phyloP scores from a whole-genome alignment of 83 land plant species.

The Picea abies region DNA sequence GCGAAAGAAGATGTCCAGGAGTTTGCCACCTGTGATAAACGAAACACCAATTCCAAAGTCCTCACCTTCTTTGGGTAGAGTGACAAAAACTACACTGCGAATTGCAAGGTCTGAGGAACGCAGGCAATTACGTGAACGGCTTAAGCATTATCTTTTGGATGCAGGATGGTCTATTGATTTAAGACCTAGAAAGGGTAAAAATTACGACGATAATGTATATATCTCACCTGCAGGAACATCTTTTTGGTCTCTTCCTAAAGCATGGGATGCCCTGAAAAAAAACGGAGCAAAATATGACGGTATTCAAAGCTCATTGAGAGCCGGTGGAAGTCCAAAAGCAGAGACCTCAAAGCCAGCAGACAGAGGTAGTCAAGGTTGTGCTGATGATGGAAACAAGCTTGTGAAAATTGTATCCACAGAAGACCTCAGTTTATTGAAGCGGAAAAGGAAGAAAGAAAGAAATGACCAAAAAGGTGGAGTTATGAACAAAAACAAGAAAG shows the following conservation, averaged over 20 bases:
- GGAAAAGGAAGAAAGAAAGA: constrained; percentile 6
- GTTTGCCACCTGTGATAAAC: background rate
- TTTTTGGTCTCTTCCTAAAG: constrained; percentile 72
- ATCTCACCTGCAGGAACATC: constrained; percentile 55
- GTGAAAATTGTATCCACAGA: background rate
- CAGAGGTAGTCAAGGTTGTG: background rate
- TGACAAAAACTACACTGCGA: background rate
- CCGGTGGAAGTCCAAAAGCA: background rate
- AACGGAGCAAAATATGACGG: background rate
- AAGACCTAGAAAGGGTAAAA: constrained; percentile 50
- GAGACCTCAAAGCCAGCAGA: constrained; percentile 3
- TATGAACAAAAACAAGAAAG: constrained; percentile 1
- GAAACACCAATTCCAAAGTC: background rate
- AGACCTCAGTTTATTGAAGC: constrained; percentile 18
- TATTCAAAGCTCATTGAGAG: background rate
- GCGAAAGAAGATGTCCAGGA: background rate
- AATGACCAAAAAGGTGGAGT: background rate
- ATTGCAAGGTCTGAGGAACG: constrained; percentile 20
- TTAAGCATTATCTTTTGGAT: constrained; percentile 35
- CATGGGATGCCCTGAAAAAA: constrained; percentile 45
- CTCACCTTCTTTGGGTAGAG: background rate
- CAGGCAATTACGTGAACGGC: constrained; percentile 33
- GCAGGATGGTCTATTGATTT: constrained; percentile 75
- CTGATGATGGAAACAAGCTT: background rate
- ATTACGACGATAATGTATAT: constrained; percentile 66